These are phyloP conservation scores for Penicillium dipodomyicola DNA, from an alignment of 495 filamentous ascomycete species.

Conservation along the genomic window DNA sequence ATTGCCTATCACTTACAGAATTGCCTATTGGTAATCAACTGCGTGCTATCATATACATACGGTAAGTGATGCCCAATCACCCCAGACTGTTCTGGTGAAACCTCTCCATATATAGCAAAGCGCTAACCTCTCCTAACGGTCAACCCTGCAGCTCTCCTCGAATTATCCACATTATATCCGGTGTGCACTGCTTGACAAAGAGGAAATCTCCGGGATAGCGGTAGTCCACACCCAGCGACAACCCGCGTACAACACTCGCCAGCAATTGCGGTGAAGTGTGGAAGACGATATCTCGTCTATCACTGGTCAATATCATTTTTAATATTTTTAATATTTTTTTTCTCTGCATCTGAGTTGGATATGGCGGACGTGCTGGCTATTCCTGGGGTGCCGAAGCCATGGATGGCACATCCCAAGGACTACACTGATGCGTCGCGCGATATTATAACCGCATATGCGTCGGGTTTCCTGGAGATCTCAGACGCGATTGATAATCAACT, in stretches of 20 bases:
- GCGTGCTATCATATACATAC: not conserved
- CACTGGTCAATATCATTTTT: not conserved
- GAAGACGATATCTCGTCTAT: not conserved
- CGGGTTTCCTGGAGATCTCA: not conserved
- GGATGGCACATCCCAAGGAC: constrained; percentile 13
- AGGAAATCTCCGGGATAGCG: constrained; percentile 12
- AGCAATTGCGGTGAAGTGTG: constrained; percentile 27
- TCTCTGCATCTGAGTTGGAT: not conserved
- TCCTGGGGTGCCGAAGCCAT: constrained; percentile 13
- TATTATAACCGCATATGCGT: constrained; percentile 8
- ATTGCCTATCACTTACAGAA: not conserved
- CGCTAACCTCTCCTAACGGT: constrained; percentile 16
- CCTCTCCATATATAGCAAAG: constrained; percentile 27
- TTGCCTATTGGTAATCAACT: not conserved
- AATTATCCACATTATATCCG: constrained; percentile 17
- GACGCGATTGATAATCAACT: not conserved
- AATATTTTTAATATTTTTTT: not conserved
- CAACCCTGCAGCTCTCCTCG: constrained; percentile 33
- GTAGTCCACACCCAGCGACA: constrained; percentile 30
- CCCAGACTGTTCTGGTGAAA: constrained; percentile 21
- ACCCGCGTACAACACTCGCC: constrained; percentile 30
- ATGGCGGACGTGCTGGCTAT: constrained; percentile 23
- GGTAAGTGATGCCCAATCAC: constrained; percentile 16
- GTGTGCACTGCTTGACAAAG: constrained; percentile 21
- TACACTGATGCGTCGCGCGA: not conserved